Evolutionary conservation across 2,329 filamentous ascomycete genomes (phyloP).

Genomic region (Acrodontium crateriforme): DNA sequence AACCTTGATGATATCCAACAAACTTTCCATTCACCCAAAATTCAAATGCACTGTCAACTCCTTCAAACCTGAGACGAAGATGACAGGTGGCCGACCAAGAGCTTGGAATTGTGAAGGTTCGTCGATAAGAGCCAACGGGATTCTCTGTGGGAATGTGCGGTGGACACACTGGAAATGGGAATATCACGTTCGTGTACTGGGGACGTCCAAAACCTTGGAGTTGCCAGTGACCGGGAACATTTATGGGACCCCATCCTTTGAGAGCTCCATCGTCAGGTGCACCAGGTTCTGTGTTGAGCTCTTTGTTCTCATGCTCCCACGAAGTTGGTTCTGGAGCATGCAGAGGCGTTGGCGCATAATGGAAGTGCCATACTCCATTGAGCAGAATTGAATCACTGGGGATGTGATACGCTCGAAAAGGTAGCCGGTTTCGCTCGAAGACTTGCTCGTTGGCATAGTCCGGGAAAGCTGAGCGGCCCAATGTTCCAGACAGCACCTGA

Average conservation of each 20-base stretch:
- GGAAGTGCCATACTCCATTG: constrained; percentile 8
- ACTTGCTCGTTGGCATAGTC: constrained; percentile 8
- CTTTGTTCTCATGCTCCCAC: too few relatives aligned
- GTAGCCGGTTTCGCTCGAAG: constrained; percentile 7
- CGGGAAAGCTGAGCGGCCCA: too few relatives aligned
- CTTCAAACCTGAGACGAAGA: constrained; percentile 51
- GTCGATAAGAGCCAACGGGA: constrained; percentile 47
- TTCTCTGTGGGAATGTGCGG: constrained; percentile 49
- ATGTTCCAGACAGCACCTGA: too few relatives aligned
- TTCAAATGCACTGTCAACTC: constrained; percentile 57
- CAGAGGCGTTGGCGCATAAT: constrained; percentile 5
- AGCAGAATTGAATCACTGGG: constrained; percentile 5
- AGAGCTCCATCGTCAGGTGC: too few relatives aligned
- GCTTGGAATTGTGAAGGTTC: constrained; percentile 38
- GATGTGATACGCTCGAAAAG: constrained; percentile 6
- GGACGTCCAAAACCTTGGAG: constrained; percentile 54
- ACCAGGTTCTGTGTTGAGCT: too few relatives aligned
- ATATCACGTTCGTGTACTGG: constrained; percentile 54
- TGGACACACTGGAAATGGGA: constrained; percentile 50
- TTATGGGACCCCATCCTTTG: constrained; percentile 35
- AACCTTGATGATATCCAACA: constrained; percentile 54
- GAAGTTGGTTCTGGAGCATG: too few relatives aligned
- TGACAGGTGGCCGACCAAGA: constrained; percentile 35
- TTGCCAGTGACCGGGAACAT: constrained; percentile 56
- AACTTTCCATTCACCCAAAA: constrained; percentile 50